phyloP scores from a whole-genome alignment of 2,329 filamentous ascomycete genomes.

The Ceratocystis ficicola region DNA sequence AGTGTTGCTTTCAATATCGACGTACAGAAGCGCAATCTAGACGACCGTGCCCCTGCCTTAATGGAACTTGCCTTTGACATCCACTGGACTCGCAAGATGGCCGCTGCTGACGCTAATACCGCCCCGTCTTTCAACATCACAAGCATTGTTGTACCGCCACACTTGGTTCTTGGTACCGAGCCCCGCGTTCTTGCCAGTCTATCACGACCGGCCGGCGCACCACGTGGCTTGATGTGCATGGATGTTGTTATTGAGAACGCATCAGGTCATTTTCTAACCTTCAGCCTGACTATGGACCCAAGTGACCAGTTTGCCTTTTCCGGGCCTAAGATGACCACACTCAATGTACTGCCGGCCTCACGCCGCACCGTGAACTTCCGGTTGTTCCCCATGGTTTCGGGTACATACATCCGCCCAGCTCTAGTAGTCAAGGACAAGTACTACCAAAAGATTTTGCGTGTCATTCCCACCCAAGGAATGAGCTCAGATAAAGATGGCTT shows the following conservation, averaged over 20 bases:
- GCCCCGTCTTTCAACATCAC: conserved; percentile 43
- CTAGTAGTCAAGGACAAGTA: conserved; percentile 77
- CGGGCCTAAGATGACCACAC: conserved; percentile 65
- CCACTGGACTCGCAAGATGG: conserved; percentile 55
- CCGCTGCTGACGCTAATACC: conserved; percentile 26
- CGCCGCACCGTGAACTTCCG: conserved; percentile 61
- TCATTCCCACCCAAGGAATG: conserved; percentile 66
- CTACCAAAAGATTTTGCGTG: conserved; percentile 78
- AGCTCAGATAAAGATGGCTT: conserved; percentile 52
- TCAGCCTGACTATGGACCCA: conserved; percentile 83
- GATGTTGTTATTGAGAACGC: conserved; percentile 75
- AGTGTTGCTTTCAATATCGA: conserved; percentile 62
- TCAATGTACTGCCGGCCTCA: conserved; percentile 75
- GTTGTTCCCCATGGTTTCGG: conserved; percentile 54
- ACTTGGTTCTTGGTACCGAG: conserved; percentile 69
- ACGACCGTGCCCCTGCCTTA: conserved; percentile 64
- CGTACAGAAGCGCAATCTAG: conserved; percentile 63
- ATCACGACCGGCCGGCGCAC: conserved; percentile 32
- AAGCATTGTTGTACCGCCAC: conserved; percentile 62
- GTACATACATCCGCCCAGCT: conserved; percentile 57
- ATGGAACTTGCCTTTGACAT: conserved; percentile 66
- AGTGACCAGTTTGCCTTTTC: conserved; percentile 89
- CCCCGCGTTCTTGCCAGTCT: conserved; percentile 65
- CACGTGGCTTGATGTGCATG: conserved; percentile 34
- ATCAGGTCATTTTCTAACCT: conserved; percentile 87